Conservation (phyloP, 2,329 filamentous ascomycete species). For the Daldinia sp. region DNA sequence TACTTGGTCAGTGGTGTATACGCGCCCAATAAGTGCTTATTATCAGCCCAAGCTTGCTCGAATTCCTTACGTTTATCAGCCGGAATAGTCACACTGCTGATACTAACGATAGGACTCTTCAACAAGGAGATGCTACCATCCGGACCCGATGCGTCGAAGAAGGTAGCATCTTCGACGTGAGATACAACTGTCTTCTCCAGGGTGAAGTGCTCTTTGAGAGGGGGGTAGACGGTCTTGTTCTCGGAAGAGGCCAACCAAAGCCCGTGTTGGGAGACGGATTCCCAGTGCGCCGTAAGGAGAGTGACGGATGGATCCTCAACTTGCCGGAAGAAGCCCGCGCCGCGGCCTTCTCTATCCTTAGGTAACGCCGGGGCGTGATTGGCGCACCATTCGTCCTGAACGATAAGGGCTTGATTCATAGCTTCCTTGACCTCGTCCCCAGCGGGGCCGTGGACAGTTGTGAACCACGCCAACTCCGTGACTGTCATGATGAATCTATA, state of each 20-base stretch:
- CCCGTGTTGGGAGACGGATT: slow-evolving; percentile 51
- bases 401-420: slow-evolving; percentile 44
- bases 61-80: slow-evolving; percentile 47
- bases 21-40: slow-evolving; percentile 46
- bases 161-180: slow-evolving; percentile 51
- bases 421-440: slow-evolving; percentile 46
- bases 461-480: slow-evolving; percentile 44
- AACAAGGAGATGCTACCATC: slow-evolving; percentile 35
- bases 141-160: slow-evolving; percentile 29
- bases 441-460: slow-evolving; percentile 42
- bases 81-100: slow-evolving; percentile 48
- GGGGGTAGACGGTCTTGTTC: slow-evolving; percentile 50
- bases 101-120: slow-evolving; percentile 49
- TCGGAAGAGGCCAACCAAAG: slow-evolving; percentile 55
- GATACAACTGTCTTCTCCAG: slow-evolving; percentile 50
- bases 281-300: slow-evolving; percentile 58
- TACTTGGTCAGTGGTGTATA: slow-evolving; percentile 48
- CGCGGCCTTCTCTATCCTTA: slow-evolving; percentile 48
- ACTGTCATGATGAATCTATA: slow-evolving; percentile 30
- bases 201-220: slow-evolving; percentile 48
- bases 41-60: slow-evolving; percentile 46
- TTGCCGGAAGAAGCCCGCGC: slow-evolving; percentile 48
- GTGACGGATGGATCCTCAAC: slow-evolving; percentile 49
- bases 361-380: slow-evolving; percentile 48
- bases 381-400: slow-evolving; percentile 54